These are phyloP conservation scores for Mycosphaerella arachidis DNA, from an alignment of 2,329 filamentous ascomycete genomes.

Conservation along the genomic window DNA sequence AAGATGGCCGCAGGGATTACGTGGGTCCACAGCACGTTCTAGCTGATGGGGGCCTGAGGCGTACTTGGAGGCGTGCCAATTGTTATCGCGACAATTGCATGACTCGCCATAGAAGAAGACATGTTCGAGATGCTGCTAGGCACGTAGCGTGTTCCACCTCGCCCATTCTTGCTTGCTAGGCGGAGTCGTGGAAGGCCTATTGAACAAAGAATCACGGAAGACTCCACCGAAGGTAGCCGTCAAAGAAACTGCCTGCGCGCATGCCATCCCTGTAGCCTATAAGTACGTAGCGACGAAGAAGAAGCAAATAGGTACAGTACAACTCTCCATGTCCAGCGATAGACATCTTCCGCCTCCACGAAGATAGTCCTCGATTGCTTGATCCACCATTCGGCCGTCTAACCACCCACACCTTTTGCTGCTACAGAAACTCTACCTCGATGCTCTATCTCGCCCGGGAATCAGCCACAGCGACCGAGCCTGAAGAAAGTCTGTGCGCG, in stretches of 20 bases:
- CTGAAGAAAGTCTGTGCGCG: neutral
- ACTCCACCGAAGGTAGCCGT: neutral
- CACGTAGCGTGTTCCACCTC: neutral
- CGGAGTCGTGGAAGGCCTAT: neutral
- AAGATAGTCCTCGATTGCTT: neutral
- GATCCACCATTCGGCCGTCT: constrained; percentile 5
- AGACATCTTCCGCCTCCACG: neutral
- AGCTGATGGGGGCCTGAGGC: neutral
- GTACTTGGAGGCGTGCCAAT: neutral
- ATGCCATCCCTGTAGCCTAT: neutral
- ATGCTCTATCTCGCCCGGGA: neutral
- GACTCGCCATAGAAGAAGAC: constrained; percentile 8
- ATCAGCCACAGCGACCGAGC: neutral
- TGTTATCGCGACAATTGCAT: constrained; percentile 3
- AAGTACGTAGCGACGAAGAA: neutral
- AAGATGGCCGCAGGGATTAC: constrained; percentile 9
- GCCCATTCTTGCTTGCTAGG: neutral
- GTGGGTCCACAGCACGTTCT: constrained; percentile 5
- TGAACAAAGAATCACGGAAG: neutral
- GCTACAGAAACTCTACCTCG: neutral
- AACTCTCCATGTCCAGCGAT: neutral
- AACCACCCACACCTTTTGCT: constrained; percentile 1
- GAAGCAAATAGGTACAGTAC: neutral
- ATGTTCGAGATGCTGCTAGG: constrained; percentile 5
- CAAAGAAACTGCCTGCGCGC: neutral